phyloP scores from a whole-genome alignment of 2,329 filamentous ascomycete genomes.

The Elsinoe perseae region DNA sequence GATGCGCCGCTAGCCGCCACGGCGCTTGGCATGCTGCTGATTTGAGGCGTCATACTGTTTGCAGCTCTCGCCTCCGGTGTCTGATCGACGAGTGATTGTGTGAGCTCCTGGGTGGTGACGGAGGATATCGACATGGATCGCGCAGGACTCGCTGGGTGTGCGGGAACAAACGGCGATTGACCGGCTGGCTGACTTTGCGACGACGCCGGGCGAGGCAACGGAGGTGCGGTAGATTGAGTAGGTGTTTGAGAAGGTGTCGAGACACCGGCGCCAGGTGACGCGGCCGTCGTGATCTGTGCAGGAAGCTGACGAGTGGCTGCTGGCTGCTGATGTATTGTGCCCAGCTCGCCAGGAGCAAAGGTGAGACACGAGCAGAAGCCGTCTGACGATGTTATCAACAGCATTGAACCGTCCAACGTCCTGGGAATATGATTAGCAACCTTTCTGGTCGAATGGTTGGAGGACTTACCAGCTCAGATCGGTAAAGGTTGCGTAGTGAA shows the following conservation, averaged over 20 bases:
- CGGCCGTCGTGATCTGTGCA: constrained; percentile 27
- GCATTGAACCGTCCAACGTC: constrained; percentile 66
- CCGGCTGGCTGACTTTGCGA: constrained; percentile 18
- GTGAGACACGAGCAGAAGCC: constrained; percentile 92
- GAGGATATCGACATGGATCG: constrained; percentile 18
- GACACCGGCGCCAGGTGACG: constrained; percentile 32
- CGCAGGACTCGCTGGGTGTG: constrained; percentile 19
- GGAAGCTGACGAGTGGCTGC: constrained; percentile 31
- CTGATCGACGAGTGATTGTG: constrained; percentile 20
- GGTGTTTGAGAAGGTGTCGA: constrained; percentile 21
- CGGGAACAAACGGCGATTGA: constrained; percentile 17
- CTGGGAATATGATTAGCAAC: constrained; percentile 37
- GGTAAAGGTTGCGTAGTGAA: constrained; percentile 96
- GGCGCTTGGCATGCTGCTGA: constrained; percentile 68
- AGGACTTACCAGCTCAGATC: constrained; percentile 78
- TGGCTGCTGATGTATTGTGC: constrained; percentile 68
- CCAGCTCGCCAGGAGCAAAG: constrained; percentile 76
- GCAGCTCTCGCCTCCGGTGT: constrained; percentile 41
- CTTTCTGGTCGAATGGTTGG: constrained; percentile 12
- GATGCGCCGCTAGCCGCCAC: constrained; percentile 61
- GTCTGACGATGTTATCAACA: constrained; percentile 95
- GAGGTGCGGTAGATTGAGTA: constrained; percentile 10
- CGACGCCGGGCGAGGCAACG: constrained; percentile 16
- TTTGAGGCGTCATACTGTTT: constrained; percentile 70
- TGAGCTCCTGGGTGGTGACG: constrained; percentile 15